Evolutionary conservation across 2,329 filamentous ascomycete species (phyloP), one percentile per base, ranked within the genome.

Genomic region (Albophoma yamanashiensis): DNA sequence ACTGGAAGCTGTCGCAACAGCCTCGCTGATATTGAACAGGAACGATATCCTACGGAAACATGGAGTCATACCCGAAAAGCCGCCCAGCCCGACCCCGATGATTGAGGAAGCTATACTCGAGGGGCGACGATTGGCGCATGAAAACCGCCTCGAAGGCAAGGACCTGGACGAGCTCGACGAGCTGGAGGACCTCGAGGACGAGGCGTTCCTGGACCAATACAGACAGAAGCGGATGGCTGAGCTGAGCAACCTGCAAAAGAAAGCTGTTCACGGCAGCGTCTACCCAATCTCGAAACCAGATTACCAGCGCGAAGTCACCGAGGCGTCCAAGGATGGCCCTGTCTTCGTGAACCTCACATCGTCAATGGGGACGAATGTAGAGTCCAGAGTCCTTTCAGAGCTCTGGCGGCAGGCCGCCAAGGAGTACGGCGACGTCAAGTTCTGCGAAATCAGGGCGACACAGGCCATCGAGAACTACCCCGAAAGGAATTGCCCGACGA

Each of bases 1-100:
- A 65, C 63, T 66, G 57, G 55, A 57, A 58, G 56, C 39, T 56
- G 58, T 53, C 53, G 52, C 40, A 31, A 58, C 27, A 57, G 36
- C 56, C 36, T 56, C 38, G 55, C 67, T 73, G 62, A 74, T 65
- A 62, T 61, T 59, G 62, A 57, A 60, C 64, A 97, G 92, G 92
- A 99, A 99, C 73, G 94, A 99, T 67, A 99, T 99, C 70, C 86
- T 99, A 61, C 90, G 94, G 67, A 95, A 96, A 74, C 92, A 99
- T 79, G 91, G 92, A 65, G 82, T 99, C 66, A 97, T 99, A 63
- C 94, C 94, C n/a, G 92, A 97, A 73, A 97, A 96, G 73, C 92
- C 93, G 0, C 92, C 92, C 3, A 96, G 93, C 55, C 94, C 94
- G 2, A 97, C 94, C 2, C 92, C 92, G 8, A 88, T 96, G 78